A percentile compares a stretch with the other conserved stretches of the same genome.
Conservation (phyloP, 139 green algal genomes). For the Tetradesmus lagerheimii region DNA sequence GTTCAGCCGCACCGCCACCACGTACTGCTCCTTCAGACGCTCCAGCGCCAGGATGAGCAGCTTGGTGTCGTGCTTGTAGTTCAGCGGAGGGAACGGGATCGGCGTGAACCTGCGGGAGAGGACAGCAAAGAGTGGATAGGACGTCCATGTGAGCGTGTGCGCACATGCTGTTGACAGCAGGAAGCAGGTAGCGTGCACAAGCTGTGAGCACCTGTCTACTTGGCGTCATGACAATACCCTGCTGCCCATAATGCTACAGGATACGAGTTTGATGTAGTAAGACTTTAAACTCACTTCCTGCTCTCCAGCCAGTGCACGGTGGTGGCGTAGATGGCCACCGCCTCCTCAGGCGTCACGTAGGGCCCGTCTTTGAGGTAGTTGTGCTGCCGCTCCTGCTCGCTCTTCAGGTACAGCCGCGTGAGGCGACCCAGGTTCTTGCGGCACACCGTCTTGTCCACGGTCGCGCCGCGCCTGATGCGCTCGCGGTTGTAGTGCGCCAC, state of each 20-base stretch:
- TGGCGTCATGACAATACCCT: too few species aligned
- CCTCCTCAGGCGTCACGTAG: slow-evolving; percentile 95
- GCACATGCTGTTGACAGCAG: too few species aligned
- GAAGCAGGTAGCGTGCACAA: not conserved
- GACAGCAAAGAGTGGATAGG: not conserved
- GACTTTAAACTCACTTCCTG: too few species aligned
- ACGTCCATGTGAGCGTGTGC: not conserved
- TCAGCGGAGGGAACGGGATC: slow-evolving; percentile 98
- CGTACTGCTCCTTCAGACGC: slow-evolving; percentile 99
- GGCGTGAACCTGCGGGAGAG: too few species aligned
- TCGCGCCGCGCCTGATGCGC: slow-evolving; percentile 97
- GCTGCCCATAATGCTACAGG: too few species aligned
- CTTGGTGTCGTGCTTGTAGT: slow-evolving; percentile 99
- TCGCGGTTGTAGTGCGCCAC: slow-evolving; percentile 99
- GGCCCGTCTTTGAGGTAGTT: slow-evolving; percentile 99
- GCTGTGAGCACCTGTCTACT: too few species aligned
- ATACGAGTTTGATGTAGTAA: too few species aligned
- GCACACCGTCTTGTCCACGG: slow-evolving; percentile 99
- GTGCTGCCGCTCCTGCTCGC: slow-evolving; percentile 98
- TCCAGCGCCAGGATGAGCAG: slow-evolving; percentile 99
- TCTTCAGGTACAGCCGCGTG: slow-evolving; percentile 51
- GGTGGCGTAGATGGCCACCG: slow-evolving; percentile 98
- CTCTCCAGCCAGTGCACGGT: slow-evolving; percentile 99
- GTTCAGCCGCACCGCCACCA: slow-evolving; percentile 95
- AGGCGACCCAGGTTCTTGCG: slow-evolving; percentile 99